These are phyloP conservation scores for Coniella lustricola DNA, from an alignment of 2,329 filamentous ascomycete species.

Conservation along the genomic window DNA sequence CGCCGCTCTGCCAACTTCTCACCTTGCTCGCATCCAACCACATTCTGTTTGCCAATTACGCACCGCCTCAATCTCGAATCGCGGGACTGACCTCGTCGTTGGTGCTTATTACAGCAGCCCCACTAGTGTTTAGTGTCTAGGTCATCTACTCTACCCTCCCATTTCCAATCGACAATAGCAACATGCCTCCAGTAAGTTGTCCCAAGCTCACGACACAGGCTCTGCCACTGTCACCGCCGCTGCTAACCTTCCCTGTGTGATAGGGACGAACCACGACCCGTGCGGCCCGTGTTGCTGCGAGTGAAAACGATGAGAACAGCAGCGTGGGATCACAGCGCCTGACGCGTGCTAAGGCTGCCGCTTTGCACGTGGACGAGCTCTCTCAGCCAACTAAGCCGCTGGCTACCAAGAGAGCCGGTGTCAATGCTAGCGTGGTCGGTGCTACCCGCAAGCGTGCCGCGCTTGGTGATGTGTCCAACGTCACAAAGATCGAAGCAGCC, in stretches of 20 bases:
- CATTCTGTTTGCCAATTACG: slow-evolving; percentile 1
- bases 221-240: background rate
- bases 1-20: background rate
- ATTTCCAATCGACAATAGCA: slow-evolving; percentile 9
- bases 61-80: slow-evolving; percentile 2
- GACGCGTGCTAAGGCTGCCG: slow-evolving; percentile 86
- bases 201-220: too few relatives aligned
- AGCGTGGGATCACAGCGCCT: slow-evolving; percentile 59
- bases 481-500: slow-evolving; percentile 64
- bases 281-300: slow-evolving; percentile 61
- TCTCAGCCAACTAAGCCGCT: slow-evolving; percentile 52
- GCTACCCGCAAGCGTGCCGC: slow-evolving; percentile 65
- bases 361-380: slow-evolving; percentile 56
- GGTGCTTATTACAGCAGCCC: slow-evolving; percentile 7
- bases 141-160: slow-evolving; percentile 8
- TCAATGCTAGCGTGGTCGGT: slow-evolving; percentile 40
- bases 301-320: slow-evolving; percentile 92
- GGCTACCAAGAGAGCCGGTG: slow-evolving; percentile 61
- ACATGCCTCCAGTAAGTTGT: slow-evolving; percentile 28
- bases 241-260: slow-evolving; percentile 23
- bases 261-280: slow-evolving; percentile 62
- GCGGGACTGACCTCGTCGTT: background rate
- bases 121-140: slow-evolving; percentile 6
- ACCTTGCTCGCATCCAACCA: background rate
- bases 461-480: slow-evolving; percentile 92